Evolutionary conservation across 1,284 basidiomycete species (phyloP), one percentile per base, ranked within the genome.

Genomic region (Naganishia albida): DNA sequence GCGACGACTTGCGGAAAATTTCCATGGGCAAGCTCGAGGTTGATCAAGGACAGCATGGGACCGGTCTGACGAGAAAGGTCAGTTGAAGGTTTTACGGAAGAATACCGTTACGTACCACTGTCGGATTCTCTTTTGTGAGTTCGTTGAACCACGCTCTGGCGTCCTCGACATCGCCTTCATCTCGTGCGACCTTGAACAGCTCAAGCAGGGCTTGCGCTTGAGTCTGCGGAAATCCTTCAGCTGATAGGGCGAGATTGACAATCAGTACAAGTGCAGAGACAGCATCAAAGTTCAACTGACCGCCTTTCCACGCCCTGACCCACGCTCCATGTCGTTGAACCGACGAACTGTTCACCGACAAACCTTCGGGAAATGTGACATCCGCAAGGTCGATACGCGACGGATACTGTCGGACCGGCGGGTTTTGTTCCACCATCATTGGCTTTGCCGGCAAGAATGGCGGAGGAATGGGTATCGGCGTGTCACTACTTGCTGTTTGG

Each of bases 121-220:
- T 79, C 0, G 78, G 78, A 57, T 75, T 76, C 12, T 75, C 71
- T 8, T 70, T 68, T 2, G 74, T 69, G 20, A 80, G 69, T 1
- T 66, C 71, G 8, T 71, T 67, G 64, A 77, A 78, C 78, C 78
- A 80, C 0, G 72, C 74, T 59, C 79, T 67, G 0, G 77, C 79
- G 64, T 79, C 78, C 15, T 43, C 64, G 12, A 78, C 71, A 62
- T 80, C 80, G 16, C 73, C 73, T 52, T 77, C 78, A 30, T 73
- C 69, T n/a, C 79, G 71, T 1, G 74, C 73, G 70, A 75, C 77
- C 64, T 80, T 77, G 71, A 82, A 80, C 18, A 81, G 74, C n/a
- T 78, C 76, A 12, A 80, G 70, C 0, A 73, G 6, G 7, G 71
- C 51, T 20, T 69, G 63, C 26, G 65, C 65, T 23, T 49, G 57